A percentile compares a stretch with the other conserved stretches of the same genome.
These are phyloP conservation scores for Microbotryum violaceum DNA, from an alignment of 1,284 basidiomycete species.

Conservation along the genomic window DNA sequence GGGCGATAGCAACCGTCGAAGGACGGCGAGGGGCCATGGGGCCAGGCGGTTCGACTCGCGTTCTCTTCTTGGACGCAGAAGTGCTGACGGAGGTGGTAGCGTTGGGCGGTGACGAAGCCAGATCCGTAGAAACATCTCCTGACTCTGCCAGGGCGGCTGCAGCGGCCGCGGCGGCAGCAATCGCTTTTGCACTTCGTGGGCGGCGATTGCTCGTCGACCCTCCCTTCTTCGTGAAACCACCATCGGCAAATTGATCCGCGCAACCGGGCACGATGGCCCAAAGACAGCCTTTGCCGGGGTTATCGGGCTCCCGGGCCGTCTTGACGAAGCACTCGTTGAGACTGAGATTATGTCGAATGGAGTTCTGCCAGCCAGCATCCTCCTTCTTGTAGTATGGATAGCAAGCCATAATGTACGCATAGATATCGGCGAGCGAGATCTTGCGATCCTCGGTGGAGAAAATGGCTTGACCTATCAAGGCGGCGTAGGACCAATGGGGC, in stretches of 20 bases:
- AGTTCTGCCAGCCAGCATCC: slow-evolving; percentile 82
- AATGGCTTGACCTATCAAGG: slow-evolving; percentile 90
- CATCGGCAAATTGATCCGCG: slow-evolving; percentile 38
- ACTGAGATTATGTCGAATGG: slow-evolving; percentile 83
- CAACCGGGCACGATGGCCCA: slow-evolving; percentile 41
- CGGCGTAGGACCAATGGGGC: slow-evolving; percentile 82
- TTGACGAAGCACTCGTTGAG: slow-evolving; percentile 55
- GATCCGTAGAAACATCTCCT: too few species aligned
- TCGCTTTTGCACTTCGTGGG: slow-evolving; percentile 2
- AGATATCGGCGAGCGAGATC: slow-evolving; percentile 88
- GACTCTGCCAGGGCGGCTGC: not conserved
- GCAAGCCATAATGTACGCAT: slow-evolving; percentile 87
- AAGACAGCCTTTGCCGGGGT: slow-evolving; percentile 45
- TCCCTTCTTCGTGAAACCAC: slow-evolving; percentile 36
- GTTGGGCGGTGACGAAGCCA: too few species aligned
- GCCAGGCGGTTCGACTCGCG: not conserved
- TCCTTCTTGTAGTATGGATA: slow-evolving; percentile 86
- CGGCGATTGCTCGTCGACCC: slow-evolving; percentile 6
- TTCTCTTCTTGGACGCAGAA: not conserved
- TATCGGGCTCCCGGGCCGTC: slow-evolving; percentile 34
- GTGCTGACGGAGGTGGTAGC: not conserved
- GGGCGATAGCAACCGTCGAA: not conserved
- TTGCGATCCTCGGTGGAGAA: slow-evolving; percentile 73
- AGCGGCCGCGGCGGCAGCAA: not conserved
- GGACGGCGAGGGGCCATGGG: not conserved